Base-by-base conservation (phyloP, 768 basidiomycete species). In the Boletus bicolor region DNA sequence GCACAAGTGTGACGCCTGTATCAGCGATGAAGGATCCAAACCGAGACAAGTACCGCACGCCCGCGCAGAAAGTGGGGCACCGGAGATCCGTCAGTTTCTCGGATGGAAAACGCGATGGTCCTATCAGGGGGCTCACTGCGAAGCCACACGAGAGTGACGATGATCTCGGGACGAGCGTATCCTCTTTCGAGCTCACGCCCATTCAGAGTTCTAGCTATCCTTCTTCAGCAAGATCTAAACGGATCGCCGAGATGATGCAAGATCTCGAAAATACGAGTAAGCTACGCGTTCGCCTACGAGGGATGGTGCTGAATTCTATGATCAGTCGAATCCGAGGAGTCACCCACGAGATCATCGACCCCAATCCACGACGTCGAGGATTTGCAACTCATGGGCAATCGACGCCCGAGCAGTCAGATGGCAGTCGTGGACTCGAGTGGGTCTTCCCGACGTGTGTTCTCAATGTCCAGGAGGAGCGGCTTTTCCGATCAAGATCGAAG, bases 31-130 rank as follows among this genome's bases (percentile, higher is more conserved):
- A 82, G 64, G 78, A 80, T 63, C 69, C 77, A 21, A 78, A 67
- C 63, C 77, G 78, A 32, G 65, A 72, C n/a, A 75, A 73, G 48
- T 73, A 80, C 60, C 77, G 77, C 56, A 89, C 83, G 17, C 87
- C 86, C n/a, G 70, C 78, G 38, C 76, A 76, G 46, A 73, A 66
- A 50, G 60, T 72, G 15, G 72, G 73, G 12, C 83, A 86, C 61
- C 82, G 86, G n/a, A 81, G 93, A 38, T 93, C 90, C 42, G 96
- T 99, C 54, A 96, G 93, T 70, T 99, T 99, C 75, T 97, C 94
- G 26, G 97, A 99, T 68, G 97, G 97, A 6, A 89, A 86, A 68
- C 82, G 81, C 57, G 86, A 89, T 34, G 95, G 96, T 2, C 93
- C 91, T n/a, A 97, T 97, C 44, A 76, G 77, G 51, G 91, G 87